Evolutionary conservation across 2,329 filamentous ascomycete species (phyloP), one percentile per base, ranked within the genome.

Genomic region (Penicillium sp.): DNA sequence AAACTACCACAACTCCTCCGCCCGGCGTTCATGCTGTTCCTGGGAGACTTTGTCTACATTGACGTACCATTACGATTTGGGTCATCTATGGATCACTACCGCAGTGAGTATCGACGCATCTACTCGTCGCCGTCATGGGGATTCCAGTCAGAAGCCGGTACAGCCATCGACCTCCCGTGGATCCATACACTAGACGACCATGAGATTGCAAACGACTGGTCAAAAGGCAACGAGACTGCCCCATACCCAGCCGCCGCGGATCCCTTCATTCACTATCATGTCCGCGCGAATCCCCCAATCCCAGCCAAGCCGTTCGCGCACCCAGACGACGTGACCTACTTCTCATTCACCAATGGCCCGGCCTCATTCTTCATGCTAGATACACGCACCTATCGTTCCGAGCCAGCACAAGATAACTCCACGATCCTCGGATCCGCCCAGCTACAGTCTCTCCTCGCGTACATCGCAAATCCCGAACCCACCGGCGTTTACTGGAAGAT

Each of bases 131-230:
- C 90, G 0, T 90, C 95, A 48, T 98, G 92, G 92, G 72, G 47
- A 3, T 18, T 25, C 10, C 42, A 77, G 1, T 69, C 79, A 0
- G 80, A 85, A 8, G 79, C 79, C 1, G 74, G 83, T 50, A 81
- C 87, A 38, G 56, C 62, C 15, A 59, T 64, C 15, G 53, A 62
- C 33, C 70, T 96, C n/a, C 93, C 89, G 53, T 98, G 92, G 92
- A 86, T 96, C 30, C 92, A 98, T 57, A 89, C 94, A 2, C 76
- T 95, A 5, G 92, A 98, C 57, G 92, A 98, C 60, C 92, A 98
- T 56, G 92, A 98, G 60, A 95, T 98, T 45, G 77, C 77, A 4
- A 96, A 98, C 53, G 92, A 96, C 65, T 96, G 89, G 88, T 62
- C 64, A 18, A 80, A 83, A 42, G 73, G 76, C 12, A 92, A 90